A percentile compares a stretch with the other conserved stretches of the same genome.
phyloP scores from a whole-genome alignment of 2,329 filamentous ascomycete species.

The Cadophora malorum region DNA sequence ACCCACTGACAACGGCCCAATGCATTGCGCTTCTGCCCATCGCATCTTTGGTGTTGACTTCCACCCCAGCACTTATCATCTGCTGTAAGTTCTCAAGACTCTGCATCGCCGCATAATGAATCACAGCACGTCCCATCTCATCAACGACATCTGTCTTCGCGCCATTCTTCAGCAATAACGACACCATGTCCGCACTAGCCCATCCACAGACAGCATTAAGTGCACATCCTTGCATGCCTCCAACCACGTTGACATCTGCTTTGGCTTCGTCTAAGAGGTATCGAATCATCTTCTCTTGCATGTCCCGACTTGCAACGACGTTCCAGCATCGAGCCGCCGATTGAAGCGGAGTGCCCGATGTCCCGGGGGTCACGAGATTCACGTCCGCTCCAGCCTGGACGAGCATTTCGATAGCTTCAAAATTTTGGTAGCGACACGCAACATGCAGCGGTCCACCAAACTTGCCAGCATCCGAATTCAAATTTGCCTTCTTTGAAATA shows the following conservation, averaged over 20 bases:
- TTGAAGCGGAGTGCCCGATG: conserved; percentile 28
- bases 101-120: conserved; percentile 23
- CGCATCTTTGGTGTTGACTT: conserved; percentile 24
- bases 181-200: conserved; percentile 18
- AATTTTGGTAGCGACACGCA: conserved; percentile 11
- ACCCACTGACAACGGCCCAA: conserved; percentile 25
- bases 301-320: not conserved
- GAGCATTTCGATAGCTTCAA: conserved; percentile 24
- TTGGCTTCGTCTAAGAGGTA: conserved; percentile 27
- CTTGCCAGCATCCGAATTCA: conserved; percentile 23
- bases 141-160: conserved; percentile 17
- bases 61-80: conserved; percentile 22
- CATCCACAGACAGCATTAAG: conserved; percentile 21
- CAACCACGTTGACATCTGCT: conserved; percentile 25
- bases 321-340: conserved; percentile 14
- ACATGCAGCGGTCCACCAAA: conserved; percentile 27
- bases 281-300: conserved; percentile 16
- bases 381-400: conserved; percentile 25
- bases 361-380: conserved; percentile 15
- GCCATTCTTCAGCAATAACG: conserved; percentile 24
- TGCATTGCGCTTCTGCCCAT: conserved; percentile 24
- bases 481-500: conserved; percentile 26
- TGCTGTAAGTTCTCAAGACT: conserved; percentile 21
- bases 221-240: conserved; percentile 23
- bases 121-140: conserved; percentile 21